These are phyloP conservation scores for Ormosia semicastrata DNA, from an alignment of 306 rosid species.

Conservation along the genomic window DNA sequence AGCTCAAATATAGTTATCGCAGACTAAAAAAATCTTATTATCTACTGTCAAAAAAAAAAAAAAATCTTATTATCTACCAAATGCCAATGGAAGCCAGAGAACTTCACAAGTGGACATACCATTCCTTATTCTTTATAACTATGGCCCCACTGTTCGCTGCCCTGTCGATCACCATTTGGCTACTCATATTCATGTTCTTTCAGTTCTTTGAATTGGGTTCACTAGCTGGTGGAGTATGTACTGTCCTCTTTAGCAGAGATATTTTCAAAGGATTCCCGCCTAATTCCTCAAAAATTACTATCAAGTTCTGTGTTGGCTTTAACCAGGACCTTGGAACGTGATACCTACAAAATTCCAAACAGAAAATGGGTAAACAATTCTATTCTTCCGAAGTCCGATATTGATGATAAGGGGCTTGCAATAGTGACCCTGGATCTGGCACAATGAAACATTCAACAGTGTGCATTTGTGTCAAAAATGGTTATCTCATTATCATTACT, in stretches of 20 bases:
- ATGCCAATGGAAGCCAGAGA: slow-evolving; percentile 9
- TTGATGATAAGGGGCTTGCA: background rate
- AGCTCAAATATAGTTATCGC: background rate
- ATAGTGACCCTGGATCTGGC: background rate
- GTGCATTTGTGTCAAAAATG: background rate
- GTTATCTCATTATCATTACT: background rate
- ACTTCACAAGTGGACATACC: background rate
- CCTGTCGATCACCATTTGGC: background rate
- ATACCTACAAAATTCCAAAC: slow-evolving; percentile 58
- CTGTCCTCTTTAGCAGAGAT: slow-evolving; percentile 57
- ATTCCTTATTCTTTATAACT: slow-evolving; percentile 2
- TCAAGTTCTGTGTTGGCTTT: slow-evolving; percentile 70
- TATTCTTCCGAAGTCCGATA: background rate
- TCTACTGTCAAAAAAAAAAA: too few relatives aligned
- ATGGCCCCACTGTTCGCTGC: background rate
- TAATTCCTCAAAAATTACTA: slow-evolving; percentile 88
- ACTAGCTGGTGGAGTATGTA: slow-evolving; percentile 19
- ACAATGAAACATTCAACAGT: background rate
- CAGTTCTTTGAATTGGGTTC: slow-evolving; percentile 24
- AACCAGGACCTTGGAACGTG: slow-evolving; percentile 97
- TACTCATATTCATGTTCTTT: slow-evolving; percentile 19
- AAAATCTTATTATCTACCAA: slow-evolving; percentile 12
- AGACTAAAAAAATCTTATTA: slow-evolving; percentile 8
- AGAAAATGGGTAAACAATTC: background rate
- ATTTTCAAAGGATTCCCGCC: slow-evolving; percentile 86